A percentile compares a stretch with the other conserved stretches of the same genome.
Conservation (phyloP, 768 basidiomycete genomes). For the Boletus patriciae region DNA sequence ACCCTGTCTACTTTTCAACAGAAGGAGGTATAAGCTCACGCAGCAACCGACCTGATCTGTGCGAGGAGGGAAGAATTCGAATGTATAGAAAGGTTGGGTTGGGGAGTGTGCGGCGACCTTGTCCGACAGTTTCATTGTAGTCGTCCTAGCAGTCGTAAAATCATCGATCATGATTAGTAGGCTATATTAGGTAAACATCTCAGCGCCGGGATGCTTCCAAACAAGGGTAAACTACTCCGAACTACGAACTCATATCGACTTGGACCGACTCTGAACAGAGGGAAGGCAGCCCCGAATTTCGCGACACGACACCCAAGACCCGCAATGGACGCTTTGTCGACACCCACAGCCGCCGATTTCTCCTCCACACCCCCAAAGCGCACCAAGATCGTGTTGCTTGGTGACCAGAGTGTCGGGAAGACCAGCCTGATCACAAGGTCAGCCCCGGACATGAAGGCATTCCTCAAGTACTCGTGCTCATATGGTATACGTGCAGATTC, state of each 20-base stretch:
- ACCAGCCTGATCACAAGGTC: constrained; percentile 96
- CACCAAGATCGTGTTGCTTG: constrained; percentile 93
- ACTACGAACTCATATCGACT: constrained; percentile 7
- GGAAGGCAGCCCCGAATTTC: neutral
- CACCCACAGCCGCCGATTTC: constrained; percentile 79
- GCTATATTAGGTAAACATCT: constrained; percentile 4
- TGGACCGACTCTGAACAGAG: constrained; percentile 10
- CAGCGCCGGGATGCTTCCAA: constrained; percentile 11
- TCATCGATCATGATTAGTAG: neutral
- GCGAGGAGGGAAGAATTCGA: constrained; percentile 96
- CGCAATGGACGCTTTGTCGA: constrained; percentile 52
- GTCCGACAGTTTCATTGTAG: constrained; percentile 68
- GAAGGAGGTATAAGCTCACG: neutral
- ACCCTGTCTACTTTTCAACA: constrained; percentile 50
- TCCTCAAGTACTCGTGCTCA: constrained; percentile 3
- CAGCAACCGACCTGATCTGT: constrained; percentile 69
- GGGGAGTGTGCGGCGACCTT: constrained; percentile 53
- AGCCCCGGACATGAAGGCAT: constrained; percentile 23
- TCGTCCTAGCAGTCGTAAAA: neutral
- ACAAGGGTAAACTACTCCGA: constrained; percentile 27
- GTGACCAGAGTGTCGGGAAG: constrained; percentile 98
- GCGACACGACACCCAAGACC: neutral
- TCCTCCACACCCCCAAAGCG: constrained; percentile 89
- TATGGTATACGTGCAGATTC: constrained; percentile 52
- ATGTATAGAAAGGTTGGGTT: constrained; percentile 77